Base-by-base conservation (phyloP, 257 asterid species). In the Gardenia jasminoides region DNA sequence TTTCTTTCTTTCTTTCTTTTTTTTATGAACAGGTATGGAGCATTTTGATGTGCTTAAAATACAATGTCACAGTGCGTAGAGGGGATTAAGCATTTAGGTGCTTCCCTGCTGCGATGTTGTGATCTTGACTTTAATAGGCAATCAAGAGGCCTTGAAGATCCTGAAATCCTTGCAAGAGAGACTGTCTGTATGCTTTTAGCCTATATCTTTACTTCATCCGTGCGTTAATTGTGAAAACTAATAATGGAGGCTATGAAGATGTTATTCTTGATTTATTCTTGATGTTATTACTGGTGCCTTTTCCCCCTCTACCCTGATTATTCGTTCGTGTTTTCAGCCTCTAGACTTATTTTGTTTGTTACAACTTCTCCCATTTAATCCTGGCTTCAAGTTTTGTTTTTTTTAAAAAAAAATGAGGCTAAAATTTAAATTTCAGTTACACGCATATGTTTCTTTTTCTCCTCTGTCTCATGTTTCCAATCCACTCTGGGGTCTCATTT, bases 11-110 rank as follows among this genome's bases (percentile, higher is more conserved):
- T n/a, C n/a, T n/a, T 75, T 33, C 74, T 58, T 75, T 43, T 80
- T 36, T 36, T 36, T 2, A 36, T 67, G 71, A 80, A 80, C 93
- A 93, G 99, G 89, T 76, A 93, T 93, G 97, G 97, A 92, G 94
- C 67, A 79, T 87, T 88, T 86, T 93, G 90, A 89, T 75, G 89
- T 83, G 79, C 88, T 81, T 71, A 85, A 76, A 78, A 48, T 87
- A 91, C 97, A 96, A 96, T 93, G 97, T 75, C 90, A 97, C 96
- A 86, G 96, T 91, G 94, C 90, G 20, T 93, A 92, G 99, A 86
- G 66, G 99, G 96, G 80, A 76, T 93, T 86, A 90, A 84, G 94
- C 97, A 91, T 89, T 90, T 93, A 76, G 88, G 96, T 88, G 94
- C 97, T 86, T 89, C 94, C 58, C 84, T 93, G 84, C 88, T 92